phyloP scores from a whole-genome alignment of 2,329 filamentous ascomycete species.

The Lachnellula cervina region DNA sequence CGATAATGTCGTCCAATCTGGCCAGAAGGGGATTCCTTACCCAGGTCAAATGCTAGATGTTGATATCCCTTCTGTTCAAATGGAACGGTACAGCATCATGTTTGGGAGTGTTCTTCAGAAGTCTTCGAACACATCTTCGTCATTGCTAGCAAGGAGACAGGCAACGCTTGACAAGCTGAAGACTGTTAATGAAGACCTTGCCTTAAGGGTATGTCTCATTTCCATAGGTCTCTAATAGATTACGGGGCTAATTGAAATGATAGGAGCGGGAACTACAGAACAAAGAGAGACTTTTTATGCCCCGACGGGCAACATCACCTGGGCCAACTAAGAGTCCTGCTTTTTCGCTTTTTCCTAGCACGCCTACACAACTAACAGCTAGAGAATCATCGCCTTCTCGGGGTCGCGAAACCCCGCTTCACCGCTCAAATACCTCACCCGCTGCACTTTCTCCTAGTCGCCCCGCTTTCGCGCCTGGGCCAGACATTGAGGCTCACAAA shows the following conservation, averaged over 20 bases:
- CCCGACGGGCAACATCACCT: slow-evolving; percentile 47
- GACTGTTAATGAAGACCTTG: slow-evolving; percentile 44
- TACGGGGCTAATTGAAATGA: slow-evolving; percentile 18
- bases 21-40: slow-evolving; percentile 1
- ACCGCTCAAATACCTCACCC: slow-evolving; percentile 53
- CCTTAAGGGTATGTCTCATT: slow-evolving; percentile 31
- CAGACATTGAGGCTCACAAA: slow-evolving; percentile 20
- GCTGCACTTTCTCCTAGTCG: slow-evolving; percentile 44
- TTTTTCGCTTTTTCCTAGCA: slow-evolving; percentile 35
- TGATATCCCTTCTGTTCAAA: slow-evolving; percentile 70
- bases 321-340: slow-evolving; percentile 43
- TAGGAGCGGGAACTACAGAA: slow-evolving; percentile 35
- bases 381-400: slow-evolving; percentile 10
- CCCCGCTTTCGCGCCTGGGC: slow-evolving; percentile 22
- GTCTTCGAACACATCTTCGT: slow-evolving; percentile 18
- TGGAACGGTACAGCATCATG: slow-evolving; percentile 95
- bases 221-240: slow-evolving; percentile 7
- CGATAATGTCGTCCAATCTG: background rate
- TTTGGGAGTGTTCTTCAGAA: slow-evolving; percentile 68
- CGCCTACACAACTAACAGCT: slow-evolving; percentile 18
- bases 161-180: slow-evolving; percentile 55
- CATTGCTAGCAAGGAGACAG: slow-evolving; percentile 52
- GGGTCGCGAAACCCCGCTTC: slow-evolving; percentile 16
- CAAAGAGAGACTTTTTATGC: slow-evolving; percentile 23
- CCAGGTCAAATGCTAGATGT: slow-evolving; percentile 56